Evolutionary conservation across 78 protist species (phyloP).

Genomic region (Dictyostelium capitatum): DNA sequence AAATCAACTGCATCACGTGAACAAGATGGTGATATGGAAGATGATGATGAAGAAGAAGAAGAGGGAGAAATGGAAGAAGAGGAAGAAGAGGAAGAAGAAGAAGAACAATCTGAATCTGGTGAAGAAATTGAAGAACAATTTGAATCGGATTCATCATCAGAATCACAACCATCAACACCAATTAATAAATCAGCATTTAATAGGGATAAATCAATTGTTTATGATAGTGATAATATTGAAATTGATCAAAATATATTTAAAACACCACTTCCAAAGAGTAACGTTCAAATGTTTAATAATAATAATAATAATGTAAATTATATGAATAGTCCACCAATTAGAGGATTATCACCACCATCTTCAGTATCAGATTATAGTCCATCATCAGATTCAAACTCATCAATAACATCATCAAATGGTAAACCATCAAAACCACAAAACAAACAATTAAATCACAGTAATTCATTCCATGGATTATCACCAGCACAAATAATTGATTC

Average conservation of each 20-base stretch:
- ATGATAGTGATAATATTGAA: slow-evolving; percentile 7
- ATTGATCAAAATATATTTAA: not conserved
- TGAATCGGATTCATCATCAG: not conserved
- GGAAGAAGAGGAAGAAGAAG: not conserved
- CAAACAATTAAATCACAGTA: not conserved
- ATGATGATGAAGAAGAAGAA: not conserved
- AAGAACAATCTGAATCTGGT: not conserved
- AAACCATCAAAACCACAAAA: not conserved
- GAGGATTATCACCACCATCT: slow-evolving; percentile 25
- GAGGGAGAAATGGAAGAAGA: not conserved
- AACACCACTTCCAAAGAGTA: not conserved
- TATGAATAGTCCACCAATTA: not conserved
- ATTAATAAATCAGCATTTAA: too few species aligned
- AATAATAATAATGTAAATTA: not conserved
- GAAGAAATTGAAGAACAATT: slow-evolving; percentile 16
- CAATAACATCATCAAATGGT: not conserved
- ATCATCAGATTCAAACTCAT: not conserved
- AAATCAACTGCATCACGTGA: not conserved
- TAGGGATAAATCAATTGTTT: slow-evolving; percentile 8
- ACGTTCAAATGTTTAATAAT: not conserved
- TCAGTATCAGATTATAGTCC: slow-evolving; percentile 17
- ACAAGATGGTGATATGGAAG: not conserved
- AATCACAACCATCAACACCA: not conserved
- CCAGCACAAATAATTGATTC: slow-evolving; percentile 15
- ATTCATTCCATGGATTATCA: slow-evolving; percentile 28